These are phyloP conservation scores for Astrothelium subdiscretum DNA, from an alignment of 495 filamentous ascomycete species.

Conservation along the genomic window DNA sequence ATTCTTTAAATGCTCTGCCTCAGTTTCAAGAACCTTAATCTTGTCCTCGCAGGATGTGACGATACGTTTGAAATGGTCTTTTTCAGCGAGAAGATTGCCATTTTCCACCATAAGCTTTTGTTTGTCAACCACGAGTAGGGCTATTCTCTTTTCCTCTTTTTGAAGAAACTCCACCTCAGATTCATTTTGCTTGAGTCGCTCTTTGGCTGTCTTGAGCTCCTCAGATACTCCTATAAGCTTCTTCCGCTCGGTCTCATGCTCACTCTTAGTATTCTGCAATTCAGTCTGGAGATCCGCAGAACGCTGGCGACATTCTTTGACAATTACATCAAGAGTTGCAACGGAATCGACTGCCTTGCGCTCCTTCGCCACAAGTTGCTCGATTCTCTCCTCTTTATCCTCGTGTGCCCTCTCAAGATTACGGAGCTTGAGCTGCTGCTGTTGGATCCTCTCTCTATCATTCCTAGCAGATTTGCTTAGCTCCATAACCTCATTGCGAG, in stretches of 20 bases:
- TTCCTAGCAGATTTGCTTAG: not conserved
- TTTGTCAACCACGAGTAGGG: not conserved
- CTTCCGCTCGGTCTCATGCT: not conserved
- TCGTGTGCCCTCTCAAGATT: not conserved
- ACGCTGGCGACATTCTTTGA: not conserved
- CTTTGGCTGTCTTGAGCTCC: not conserved
- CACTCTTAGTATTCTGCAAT: not conserved
- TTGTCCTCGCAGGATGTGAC: not conserved
- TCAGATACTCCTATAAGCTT: not conserved
- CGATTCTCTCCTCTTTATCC: not conserved
- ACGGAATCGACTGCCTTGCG: not conserved
- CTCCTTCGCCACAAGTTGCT: not conserved
- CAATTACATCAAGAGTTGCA: not conserved
- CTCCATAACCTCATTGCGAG: not conserved
- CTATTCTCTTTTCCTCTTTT: not conserved
- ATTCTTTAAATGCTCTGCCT: too few species aligned
- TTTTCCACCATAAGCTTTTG: not conserved
- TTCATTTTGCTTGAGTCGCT: not conserved
- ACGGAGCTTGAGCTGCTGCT: not conserved
- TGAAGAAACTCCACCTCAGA: not conserved
- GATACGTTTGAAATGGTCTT: not conserved
- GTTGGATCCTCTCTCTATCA: not conserved
- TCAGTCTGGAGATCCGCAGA: not conserved
- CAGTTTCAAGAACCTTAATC: not conserved
- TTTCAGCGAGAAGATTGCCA: not conserved